Evolutionary conservation across 1,284 basidiomycete species (phyloP).

Genomic region (Quambalaria eucalypti): DNA sequence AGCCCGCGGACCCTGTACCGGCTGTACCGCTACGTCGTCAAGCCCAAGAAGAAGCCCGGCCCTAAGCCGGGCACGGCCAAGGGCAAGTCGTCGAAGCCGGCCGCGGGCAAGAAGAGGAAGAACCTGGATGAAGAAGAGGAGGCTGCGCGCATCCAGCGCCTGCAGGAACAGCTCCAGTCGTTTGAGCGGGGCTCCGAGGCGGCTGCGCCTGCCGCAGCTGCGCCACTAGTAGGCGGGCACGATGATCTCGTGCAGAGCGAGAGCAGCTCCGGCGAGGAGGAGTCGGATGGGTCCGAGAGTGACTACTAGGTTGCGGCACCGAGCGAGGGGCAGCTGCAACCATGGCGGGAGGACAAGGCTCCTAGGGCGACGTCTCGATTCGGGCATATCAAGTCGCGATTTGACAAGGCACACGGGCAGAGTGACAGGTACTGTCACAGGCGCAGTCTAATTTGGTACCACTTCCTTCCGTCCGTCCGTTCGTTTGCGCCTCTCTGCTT

Average conservation of each 20-base stretch:
- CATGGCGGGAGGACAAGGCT: neutral
- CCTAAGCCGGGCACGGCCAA: constrained; percentile 17
- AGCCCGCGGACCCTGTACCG: constrained; percentile 43
- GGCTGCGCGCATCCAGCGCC: constrained; percentile 38
- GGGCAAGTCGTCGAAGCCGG: constrained; percentile 34
- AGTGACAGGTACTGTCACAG: too few relatives aligned
- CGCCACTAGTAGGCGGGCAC: constrained; percentile 20
- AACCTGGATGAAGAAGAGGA: constrained; percentile 44
- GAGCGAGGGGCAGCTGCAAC: neutral
- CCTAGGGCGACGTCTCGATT: too few relatives aligned
- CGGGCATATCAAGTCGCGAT: too few relatives aligned
- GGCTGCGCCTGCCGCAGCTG: constrained; percentile 5
- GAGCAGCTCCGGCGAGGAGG: constrained; percentile 28
- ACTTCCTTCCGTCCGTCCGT: too few relatives aligned
- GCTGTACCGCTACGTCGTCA: constrained; percentile 45
- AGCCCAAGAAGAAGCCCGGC: constrained; percentile 31
- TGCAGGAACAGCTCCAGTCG: constrained; percentile 42
- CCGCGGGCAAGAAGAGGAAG: constrained; percentile 45
- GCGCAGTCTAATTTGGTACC: too few relatives aligned
- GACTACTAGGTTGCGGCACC: constrained; percentile 11
- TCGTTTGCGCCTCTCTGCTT: too few relatives aligned
- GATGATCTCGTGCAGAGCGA: constrained; percentile 44
- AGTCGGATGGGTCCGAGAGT: constrained; percentile 17
- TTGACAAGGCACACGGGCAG: too few relatives aligned
- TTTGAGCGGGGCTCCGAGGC: constrained; percentile 23